Conservation (phyloP, 352 stramenopile genomes). For the Globisporangium cylindrosporum region DNA sequence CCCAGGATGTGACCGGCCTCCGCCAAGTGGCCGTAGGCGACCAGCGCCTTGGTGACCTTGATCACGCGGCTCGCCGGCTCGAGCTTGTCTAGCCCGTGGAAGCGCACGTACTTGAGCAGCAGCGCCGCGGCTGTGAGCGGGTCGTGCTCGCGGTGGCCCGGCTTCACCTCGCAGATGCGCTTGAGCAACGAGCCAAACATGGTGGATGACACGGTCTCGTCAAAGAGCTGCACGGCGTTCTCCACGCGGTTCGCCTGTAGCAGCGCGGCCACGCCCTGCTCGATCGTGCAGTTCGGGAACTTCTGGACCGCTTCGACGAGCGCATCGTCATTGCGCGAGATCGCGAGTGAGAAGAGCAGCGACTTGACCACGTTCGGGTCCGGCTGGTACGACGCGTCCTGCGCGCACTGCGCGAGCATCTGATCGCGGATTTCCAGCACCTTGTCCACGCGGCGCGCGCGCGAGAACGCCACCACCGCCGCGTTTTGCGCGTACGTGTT, state of each 20-base stretch:
- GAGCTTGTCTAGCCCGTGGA: slow-evolving; percentile 37
- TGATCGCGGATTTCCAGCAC: slow-evolving; percentile 54
- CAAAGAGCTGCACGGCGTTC: slow-evolving; percentile 50
- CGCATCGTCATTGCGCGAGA: slow-evolving; percentile 49
- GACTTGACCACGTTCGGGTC: slow-evolving; percentile 55
- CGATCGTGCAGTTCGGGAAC: slow-evolving; percentile 42
- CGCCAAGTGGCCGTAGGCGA: slow-evolving; percentile 37
- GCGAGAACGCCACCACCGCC: slow-evolving; percentile 69
- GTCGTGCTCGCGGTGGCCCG: slow-evolving; percentile 22
- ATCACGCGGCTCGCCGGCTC: slow-evolving; percentile 38
- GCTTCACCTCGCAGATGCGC: slow-evolving; percentile 31
- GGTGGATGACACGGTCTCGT: slow-evolving; percentile 28
- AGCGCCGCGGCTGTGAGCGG: slow-evolving; percentile 41
- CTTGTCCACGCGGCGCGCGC: slow-evolving; percentile 41
- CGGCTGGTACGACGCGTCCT: slow-evolving; percentile 23
- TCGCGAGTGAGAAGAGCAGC: slow-evolving; percentile 63
- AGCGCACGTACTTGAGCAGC: slow-evolving; percentile 54
- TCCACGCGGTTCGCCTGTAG: slow-evolving; percentile 26
- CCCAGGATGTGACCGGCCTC: slow-evolving; percentile 54
- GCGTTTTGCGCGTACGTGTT: slow-evolving; percentile 83
- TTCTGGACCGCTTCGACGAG: slow-evolving; percentile 32
- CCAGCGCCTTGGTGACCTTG: slow-evolving; percentile 44
- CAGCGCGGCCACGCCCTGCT: slow-evolving; percentile 31
- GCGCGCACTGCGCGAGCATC: slow-evolving; percentile 16
- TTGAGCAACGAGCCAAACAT: slow-evolving; percentile 38